Evolutionary conservation across 2,329 filamentous ascomycete species (phyloP).

Genomic region (Fusarium avenaceum): DNA sequence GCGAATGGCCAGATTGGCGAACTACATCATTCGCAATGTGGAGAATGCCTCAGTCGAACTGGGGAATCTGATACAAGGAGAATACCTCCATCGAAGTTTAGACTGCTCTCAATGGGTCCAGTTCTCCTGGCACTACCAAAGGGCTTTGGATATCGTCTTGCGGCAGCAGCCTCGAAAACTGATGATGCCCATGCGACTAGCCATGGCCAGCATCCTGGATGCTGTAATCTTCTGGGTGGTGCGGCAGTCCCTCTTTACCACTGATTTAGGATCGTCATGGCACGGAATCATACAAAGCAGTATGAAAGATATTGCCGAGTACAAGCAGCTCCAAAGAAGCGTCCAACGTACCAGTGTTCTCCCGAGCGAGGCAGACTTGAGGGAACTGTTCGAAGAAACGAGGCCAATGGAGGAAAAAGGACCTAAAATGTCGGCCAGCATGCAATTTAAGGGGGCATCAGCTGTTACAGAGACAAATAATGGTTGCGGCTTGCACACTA

Average conservation of each 20-base stretch:
- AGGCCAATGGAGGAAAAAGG: background rate
- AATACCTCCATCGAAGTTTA: slow-evolving; percentile 32
- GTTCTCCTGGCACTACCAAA: slow-evolving; percentile 48
- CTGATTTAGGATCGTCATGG: slow-evolving; percentile 49
- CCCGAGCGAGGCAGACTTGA: slow-evolving; percentile 36
- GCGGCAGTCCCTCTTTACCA: slow-evolving; percentile 43
- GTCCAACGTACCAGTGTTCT: slow-evolving; percentile 29
- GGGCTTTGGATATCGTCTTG: slow-evolving; percentile 51
- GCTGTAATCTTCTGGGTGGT: slow-evolving; percentile 48
- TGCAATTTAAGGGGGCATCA: background rate
- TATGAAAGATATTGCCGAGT: slow-evolving; percentile 48
- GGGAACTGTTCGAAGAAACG: slow-evolving; percentile 40
- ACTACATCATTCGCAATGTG: slow-evolving; percentile 48
- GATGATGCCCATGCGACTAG: slow-evolving; percentile 52
- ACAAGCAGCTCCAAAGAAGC: slow-evolving; percentile 38
- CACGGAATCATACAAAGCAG: slow-evolving; percentile 42
- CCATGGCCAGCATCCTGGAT: slow-evolving; percentile 52
- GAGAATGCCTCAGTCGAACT: slow-evolving; percentile 47
- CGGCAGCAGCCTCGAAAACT: slow-evolving; percentile 38
- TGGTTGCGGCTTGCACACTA: background rate
- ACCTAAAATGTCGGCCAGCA: background rate
- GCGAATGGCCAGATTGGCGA: slow-evolving; percentile 48
- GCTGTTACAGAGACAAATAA: background rate
- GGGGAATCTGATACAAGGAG: slow-evolving; percentile 34
- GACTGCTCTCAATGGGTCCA: slow-evolving; percentile 36